Percentiles rank a stretch among this genome's conserved stretches.
phyloP scores from a whole-genome alignment of 2,329 filamentous ascomycete genomes.

The Tolypocladium endophyticum region DNA sequence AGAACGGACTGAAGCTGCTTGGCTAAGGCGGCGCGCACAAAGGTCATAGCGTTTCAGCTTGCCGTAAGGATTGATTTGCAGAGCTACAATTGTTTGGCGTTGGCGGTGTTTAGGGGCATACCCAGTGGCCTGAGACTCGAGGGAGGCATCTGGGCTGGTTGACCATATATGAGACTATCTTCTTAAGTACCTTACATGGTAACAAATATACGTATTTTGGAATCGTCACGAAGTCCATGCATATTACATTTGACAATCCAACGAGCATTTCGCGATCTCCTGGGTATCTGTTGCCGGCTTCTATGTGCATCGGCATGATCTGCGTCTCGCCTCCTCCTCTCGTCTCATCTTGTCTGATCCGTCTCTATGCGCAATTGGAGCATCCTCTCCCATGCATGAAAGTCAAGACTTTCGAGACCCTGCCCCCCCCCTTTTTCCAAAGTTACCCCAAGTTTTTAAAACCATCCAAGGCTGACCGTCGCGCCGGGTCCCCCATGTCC shows the following conservation, averaged over 20 bases:
- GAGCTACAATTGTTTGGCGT: not conserved
- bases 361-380: not conserved
- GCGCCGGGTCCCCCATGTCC: not conserved
- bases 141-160: not conserved
- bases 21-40: slow-evolving; percentile 26
- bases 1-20: slow-evolving; percentile 51
- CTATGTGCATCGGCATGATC: not conserved
- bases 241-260: not conserved
- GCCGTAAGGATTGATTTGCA: not conserved
- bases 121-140: not conserved
- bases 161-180: not conserved
- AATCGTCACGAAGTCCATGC: not conserved
- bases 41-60: not conserved
- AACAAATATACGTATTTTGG: not conserved
- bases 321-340: not conserved
- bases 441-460: not conserved
- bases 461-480: not conserved
- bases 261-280: not conserved
- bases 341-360: not conserved
- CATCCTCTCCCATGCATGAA: not conserved
- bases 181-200: not conserved
- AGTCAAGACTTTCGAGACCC: not conserved
- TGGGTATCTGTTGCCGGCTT: not conserved
- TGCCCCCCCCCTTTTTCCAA: not conserved
- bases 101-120: not conserved